A percentile compares a stretch with the other conserved stretches of the same genome.
phyloP scores from a whole-genome alignment of 1,284 basidiomycete species.

The Erythrobasidium hasegawianum region DNA sequence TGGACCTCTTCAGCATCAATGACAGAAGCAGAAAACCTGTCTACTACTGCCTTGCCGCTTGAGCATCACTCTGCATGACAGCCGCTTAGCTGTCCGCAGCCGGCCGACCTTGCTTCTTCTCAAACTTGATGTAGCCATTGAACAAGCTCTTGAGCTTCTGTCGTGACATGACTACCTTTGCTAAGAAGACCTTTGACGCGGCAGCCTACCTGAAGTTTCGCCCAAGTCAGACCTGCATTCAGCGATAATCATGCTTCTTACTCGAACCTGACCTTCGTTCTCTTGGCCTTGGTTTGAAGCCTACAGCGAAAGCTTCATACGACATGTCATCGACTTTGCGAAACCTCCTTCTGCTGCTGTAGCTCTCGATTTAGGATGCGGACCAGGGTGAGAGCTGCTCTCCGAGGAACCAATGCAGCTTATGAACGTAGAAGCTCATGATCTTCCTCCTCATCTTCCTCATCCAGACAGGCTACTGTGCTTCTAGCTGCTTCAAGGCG shows the following conservation, averaged over 20 bases:
- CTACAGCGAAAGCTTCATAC: conserved; percentile 35
- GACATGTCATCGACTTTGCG: conserved; percentile 33
- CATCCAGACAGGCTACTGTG: conserved; percentile 8
- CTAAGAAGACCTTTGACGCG: conserved; percentile 37
- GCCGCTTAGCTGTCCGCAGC: no score
- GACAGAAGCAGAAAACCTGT: no score
- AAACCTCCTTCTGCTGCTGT: neutral
- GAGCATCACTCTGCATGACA: no score
- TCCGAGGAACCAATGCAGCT: neutral
- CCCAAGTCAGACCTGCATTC: conserved; percentile 36
- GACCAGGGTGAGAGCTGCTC: conserved; percentile 38
- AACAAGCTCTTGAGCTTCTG: no score
- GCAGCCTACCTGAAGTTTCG: conserved; percentile 35
- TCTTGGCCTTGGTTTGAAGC: conserved; percentile 3
- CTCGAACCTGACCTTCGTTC: no score
- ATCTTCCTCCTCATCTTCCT: conserved; percentile 31
- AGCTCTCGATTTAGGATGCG: conserved; percentile 43
- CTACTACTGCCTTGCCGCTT: no score
- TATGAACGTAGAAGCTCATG: no score
- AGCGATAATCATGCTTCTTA: no score
- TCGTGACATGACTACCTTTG: conserved; percentile 37
- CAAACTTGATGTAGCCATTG: no score
- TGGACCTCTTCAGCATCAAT: no score
- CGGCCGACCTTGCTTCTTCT: no score
- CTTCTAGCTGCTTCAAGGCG: conserved; percentile 12